These are phyloP conservation scores for Tinospora cordifolia DNA, from an alignment of 164 flowering plant species.

Conservation along the genomic window DNA sequence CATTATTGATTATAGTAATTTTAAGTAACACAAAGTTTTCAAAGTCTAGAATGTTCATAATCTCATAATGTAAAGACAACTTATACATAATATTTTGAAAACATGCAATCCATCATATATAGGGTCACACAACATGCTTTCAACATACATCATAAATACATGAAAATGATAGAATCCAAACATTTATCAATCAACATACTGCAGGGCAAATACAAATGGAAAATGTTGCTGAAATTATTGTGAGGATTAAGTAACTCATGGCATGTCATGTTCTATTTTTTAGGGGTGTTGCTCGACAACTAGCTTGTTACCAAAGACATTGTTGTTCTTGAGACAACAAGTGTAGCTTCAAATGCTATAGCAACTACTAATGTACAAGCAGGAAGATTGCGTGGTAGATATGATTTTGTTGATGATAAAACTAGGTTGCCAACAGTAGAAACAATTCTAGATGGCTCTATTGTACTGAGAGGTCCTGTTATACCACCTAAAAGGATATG, in stretches of 20 bases:
- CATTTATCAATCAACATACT: no score
- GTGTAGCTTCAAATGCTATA: conserved; percentile 94
- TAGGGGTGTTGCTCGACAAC: conserved; percentile 94
- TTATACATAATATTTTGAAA: no score
- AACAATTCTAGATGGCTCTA: conserved; percentile 71
- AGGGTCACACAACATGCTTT: no score
- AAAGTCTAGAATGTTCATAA: no score
- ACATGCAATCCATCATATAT: no score
- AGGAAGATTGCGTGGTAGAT: conserved; percentile 57
- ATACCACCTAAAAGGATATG: conserved; percentile 92
- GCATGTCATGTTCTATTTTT: background rate
- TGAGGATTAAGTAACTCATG: background rate
- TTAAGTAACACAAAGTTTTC: no score
- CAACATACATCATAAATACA: no score
- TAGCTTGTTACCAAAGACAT: conserved; percentile 93
- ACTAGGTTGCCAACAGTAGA: conserved; percentile 45
- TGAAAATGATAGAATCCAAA: no score
- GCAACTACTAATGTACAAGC: conserved; percentile 60
- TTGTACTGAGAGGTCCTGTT: conserved; percentile 85
- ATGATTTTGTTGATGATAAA: conserved; percentile 67
- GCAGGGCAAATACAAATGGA: no score
- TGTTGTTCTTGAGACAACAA: conserved; percentile 92
- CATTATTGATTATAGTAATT: no score
- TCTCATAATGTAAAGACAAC: no score
- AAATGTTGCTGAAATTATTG: background rate